Base-by-base conservation (phyloP, 176 grass and related monocot genomes). In the Phoenix roebelenii region DNA sequence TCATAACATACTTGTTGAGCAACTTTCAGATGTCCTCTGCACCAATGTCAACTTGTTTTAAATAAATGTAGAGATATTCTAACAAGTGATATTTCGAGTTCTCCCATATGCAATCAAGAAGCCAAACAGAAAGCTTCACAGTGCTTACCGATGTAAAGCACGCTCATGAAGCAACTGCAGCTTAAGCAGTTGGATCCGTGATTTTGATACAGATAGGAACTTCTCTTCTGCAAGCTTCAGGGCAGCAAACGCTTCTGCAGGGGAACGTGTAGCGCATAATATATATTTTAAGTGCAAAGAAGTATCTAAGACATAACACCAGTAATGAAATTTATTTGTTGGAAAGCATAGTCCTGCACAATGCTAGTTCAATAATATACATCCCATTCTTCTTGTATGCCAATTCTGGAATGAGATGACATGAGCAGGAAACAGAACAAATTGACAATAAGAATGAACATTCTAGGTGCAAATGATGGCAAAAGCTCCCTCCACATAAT, bases 161-260 rank as follows among this genome's bases (percentile, higher is more conserved):
- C 81, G 79, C 16, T 89, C 93, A 76, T 98, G 93, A 74, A 92
- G 67, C 65, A 92, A 68, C 58, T 98, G 93, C 76, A 98, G 85
- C 77, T 72, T 88, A 56, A 98, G 87, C 57, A 89, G 78, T 30
- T 85, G 82, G 76, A 92, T 85, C 50, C 81, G 84, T 28, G 55
- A 78, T 70, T 77, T 85, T 60, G 79, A 83, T 63, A 74, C 77
- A 16, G 84, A 89, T 23, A 71, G 63, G 28, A 88, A 76, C 58
- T 85, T 98, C 66, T 83, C 79, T 80, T 92, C 93, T 52, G 87
- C 81, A 66, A 88, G 59, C 84, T 85, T 89, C 53, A 98, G 87
- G 29, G 87, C 84, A 74, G 54, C 58, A 39, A 92, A 98, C 57
- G 93, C 93, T 60, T 71, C 87, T 98, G 61, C 49, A 82, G 50